A percentile compares a stretch with the other conserved stretches of the same genome.
Evolutionary conservation across 768 basidiomycete species (phyloP).

Genomic region (Agrocybe pediades): DNA sequence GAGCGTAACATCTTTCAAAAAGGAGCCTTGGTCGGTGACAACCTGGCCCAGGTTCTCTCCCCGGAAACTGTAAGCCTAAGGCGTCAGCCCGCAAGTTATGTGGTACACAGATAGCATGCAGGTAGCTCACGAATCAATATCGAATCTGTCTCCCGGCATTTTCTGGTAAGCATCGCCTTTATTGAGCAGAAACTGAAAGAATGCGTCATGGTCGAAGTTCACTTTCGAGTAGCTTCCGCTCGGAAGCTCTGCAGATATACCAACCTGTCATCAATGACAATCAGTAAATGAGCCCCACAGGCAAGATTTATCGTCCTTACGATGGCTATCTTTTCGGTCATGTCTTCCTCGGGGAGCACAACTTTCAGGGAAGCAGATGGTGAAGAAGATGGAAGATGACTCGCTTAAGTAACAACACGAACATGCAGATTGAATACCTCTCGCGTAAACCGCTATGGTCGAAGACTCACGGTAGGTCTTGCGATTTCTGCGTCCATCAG

Average conservation of each 20-base stretch:
- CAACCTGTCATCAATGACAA: background rate
- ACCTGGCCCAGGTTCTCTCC: background rate
- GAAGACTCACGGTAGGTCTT: too few relatives aligned
- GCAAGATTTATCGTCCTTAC: too few relatives aligned
- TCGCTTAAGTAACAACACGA: too few relatives aligned
- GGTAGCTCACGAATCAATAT: background rate
- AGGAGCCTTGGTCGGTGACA: slow-evolving; percentile 8
- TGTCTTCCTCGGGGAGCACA: too few relatives aligned
- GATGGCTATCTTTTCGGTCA: too few relatives aligned
- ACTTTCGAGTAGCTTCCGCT: background rate
- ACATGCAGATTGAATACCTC: too few relatives aligned
- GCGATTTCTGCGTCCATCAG: too few relatives aligned
- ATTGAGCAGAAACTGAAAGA: slow-evolving; percentile 1
- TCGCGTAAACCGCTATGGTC: too few relatives aligned
- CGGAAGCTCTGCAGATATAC: slow-evolving; percentile 6
- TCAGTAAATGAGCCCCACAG: too few relatives aligned
- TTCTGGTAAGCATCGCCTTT: too few relatives aligned
- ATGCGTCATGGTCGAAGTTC: slow-evolving; percentile 1
- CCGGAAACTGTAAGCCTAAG: background rate
- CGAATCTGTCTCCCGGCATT: slow-evolving; percentile 1
- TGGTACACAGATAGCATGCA: background rate
- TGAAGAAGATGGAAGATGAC: too few relatives aligned
- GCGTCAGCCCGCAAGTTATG: background rate
- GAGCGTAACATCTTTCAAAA: slow-evolving; percentile 31
- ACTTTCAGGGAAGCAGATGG: too few relatives aligned